Evolutionary conservation across 495 filamentous ascomycete genomes (phyloP).

Genomic region (Penicillium goetzii): DNA sequence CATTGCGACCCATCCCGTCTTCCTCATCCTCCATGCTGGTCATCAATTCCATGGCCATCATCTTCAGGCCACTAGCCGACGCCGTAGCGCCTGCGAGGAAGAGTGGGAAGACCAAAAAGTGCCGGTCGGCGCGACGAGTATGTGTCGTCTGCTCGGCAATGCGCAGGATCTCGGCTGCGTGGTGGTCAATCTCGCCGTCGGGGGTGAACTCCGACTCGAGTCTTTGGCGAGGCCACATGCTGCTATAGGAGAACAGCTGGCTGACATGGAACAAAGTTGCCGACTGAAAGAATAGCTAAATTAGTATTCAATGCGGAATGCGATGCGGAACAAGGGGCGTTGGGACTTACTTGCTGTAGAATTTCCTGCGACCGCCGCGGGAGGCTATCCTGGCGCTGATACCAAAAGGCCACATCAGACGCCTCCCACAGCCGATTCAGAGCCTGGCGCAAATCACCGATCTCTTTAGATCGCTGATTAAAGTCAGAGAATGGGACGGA

Average conservation of each 20-base stretch:
- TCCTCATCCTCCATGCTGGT: constrained; percentile 53
- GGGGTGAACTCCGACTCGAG: constrained; percentile 35
- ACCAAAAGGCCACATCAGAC: constrained; percentile 38
- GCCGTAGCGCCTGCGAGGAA: constrained; percentile 59
- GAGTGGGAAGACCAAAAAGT: constrained; percentile 58
- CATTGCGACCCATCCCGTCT: constrained; percentile 52
- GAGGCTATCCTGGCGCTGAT: constrained; percentile 44
- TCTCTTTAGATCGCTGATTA: constrained; percentile 27
- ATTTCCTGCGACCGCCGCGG: constrained; percentile 45
- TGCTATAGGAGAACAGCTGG: constrained; percentile 55
- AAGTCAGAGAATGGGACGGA: constrained; percentile 21
- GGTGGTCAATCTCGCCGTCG: constrained; percentile 48
- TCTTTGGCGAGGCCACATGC: constrained; percentile 54
- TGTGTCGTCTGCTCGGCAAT: constrained; percentile 39
- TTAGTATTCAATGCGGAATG: neutral
- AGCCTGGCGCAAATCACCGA: constrained; percentile 41
- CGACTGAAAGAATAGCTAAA: constrained; percentile 29
- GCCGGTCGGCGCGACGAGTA: constrained; percentile 41
- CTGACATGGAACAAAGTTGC: constrained; percentile 53
- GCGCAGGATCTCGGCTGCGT: constrained; percentile 49
- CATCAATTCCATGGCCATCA: constrained; percentile 54
- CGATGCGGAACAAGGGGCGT: neutral
- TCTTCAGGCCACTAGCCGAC: constrained; percentile 46
- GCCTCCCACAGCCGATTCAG: constrained; percentile 49
- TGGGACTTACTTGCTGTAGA: constrained; percentile 51